Conservation (phyloP, 495 filamentous ascomycete genomes). For the Penicillium nucicola region DNA sequence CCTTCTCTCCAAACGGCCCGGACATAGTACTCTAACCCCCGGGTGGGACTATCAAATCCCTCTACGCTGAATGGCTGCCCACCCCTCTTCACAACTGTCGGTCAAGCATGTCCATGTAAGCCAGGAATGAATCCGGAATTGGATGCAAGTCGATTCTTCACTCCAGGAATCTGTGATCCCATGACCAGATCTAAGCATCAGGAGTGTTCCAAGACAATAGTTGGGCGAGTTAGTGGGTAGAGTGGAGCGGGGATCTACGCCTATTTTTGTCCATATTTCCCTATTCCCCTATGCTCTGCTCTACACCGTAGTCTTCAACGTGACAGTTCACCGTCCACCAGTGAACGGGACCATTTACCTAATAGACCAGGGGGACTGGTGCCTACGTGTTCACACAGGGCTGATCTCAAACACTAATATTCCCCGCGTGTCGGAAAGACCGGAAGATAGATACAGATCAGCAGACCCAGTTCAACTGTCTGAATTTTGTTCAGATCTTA, state of each 20-base stretch:
- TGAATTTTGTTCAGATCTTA: not conserved
- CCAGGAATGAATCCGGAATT: not conserved
- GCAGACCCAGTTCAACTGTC: not conserved
- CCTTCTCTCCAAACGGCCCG: no score
- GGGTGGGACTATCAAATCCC: not conserved
- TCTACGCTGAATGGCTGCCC: not conserved
- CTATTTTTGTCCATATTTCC: no score
- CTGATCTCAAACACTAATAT: not conserved
- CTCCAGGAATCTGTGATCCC: not conserved
- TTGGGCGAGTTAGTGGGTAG: not conserved
- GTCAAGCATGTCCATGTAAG: not conserved
- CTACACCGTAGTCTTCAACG: slow-evolving; percentile 3
- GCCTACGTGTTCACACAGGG: not conserved
- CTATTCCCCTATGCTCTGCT: not conserved
- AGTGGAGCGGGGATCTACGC: slow-evolving; percentile 7
- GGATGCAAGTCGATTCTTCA: no score
- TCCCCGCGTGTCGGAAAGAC: slow-evolving; percentile 2
- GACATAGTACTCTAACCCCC: no score
- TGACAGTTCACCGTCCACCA: not conserved
- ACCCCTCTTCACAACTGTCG: not conserved
- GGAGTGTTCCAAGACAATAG: not conserved
- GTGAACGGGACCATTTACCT: no score
- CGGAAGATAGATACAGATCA: not conserved
- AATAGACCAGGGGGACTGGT: no score
- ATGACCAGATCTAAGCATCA: slow-evolving; percentile 1